Evolutionary conservation across 1,284 basidiomycete species (phyloP), one percentile per base, ranked within the genome.

Genomic region (Grifola frondosa): DNA sequence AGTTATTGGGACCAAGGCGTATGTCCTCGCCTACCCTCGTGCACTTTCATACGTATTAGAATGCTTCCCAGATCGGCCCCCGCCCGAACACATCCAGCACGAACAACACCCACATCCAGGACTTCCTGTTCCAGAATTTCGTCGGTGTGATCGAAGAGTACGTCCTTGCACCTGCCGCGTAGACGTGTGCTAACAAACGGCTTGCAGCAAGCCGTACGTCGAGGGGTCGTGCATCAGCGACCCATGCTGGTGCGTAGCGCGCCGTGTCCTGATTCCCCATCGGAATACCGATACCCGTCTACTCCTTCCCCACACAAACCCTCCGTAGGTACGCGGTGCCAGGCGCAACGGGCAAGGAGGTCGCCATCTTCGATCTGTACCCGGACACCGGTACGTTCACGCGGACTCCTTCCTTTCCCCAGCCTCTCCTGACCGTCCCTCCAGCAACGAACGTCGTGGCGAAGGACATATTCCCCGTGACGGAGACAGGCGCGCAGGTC

Each of bases 1-100:
- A 81, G 78, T 60, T 82, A 82, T 51, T 80, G 76, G 75, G 78
- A 82, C 49, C 78, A 81, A 61, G 68, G 63, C 12, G 75, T 77
- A 53, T 39, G 66, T 55, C 2, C 10, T 8, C 2, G 16, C 13
- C 15, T 16, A 13, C 17, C n/a, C n/a, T n/a, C n/a, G n/a, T n/a
- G 5, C 8, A 29, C 19, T 41, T 7, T n/a, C 15, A 16, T 12
- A 15, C 13, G n/a, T 10, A 34, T 25, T 16, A 11, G 15, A 9
- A 3, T 21, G 13, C 22, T 24, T 33, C 15, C 8, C 36, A 53
- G 50, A 31, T 40, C n/a, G 78, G 77, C 3, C 64, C 74, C 3
- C 57, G 57, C 15, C 77, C 78, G 5, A 75, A 73, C 48, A 48
- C 62, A 1, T 66, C 70, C 1, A 65, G 56, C 44, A 51, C 55